These are phyloP conservation scores for Mortierella sp. DNA, from an alignment of 371 early-diverging fungal genomes.

Conservation along the genomic window DNA sequence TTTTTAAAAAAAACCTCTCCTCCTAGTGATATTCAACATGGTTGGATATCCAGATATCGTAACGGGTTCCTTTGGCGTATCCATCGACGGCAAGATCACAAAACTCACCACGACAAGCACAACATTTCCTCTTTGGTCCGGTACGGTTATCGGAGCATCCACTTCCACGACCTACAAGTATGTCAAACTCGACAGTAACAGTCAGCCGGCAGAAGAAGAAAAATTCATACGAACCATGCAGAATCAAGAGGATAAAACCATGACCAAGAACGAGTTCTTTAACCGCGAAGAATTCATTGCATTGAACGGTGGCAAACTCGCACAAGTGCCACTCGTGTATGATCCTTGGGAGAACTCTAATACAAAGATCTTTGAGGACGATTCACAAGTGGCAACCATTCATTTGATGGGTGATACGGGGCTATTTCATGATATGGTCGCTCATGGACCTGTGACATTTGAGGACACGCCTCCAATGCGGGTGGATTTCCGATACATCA, in stretches of 20 bases:
- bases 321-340: constrained; percentile 44
- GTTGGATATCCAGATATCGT: constrained; percentile 29
- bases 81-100: constrained; percentile 24
- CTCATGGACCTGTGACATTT: constrained; percentile 48
- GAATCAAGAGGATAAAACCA: constrained; percentile 19
- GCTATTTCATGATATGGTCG: constrained; percentile 49
- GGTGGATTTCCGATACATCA: constrained; percentile 61
- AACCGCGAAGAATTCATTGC: constrained; percentile 19
- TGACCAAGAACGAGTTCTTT: constrained; percentile 47
- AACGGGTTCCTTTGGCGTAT: constrained; percentile 30
- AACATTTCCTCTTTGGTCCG: constrained; percentile 34
- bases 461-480: constrained; percentile 39
- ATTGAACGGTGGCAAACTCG: constrained; percentile 12
- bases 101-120: constrained; percentile 29
- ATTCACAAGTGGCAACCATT: constrained; percentile 61
- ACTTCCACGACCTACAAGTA: constrained; percentile 31
- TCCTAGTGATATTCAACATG: constrained; percentile 43
- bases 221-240: constrained; percentile 38
- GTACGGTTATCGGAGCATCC: constrained; percentile 31
- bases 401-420: constrained; percentile 59
- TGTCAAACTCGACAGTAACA: constrained; percentile 36
- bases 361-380: constrained; percentile 50
- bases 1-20: no score
- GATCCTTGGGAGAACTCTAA: constrained; percentile 30
- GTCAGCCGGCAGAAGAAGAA: constrained; percentile 37